These are phyloP conservation scores for Pseudogymnoascus sp. DNA, from an alignment of 2,329 filamentous ascomycete genomes.

Conservation along the genomic window DNA sequence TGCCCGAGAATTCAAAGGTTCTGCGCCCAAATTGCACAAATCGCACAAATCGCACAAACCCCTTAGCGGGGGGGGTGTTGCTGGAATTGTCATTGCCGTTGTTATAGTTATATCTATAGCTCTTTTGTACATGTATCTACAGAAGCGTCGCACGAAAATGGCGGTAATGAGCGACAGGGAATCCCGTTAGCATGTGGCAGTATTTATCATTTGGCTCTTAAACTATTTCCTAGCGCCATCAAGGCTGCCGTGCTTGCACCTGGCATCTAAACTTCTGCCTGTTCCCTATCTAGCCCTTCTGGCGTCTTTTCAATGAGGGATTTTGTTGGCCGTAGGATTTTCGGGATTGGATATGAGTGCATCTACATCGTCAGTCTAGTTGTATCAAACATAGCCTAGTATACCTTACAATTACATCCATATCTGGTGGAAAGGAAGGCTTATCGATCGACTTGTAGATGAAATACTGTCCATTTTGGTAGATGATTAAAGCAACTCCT, in stretches of 20 bases:
- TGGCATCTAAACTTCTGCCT: background rate
- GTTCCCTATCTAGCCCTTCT: background rate
- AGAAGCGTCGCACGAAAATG: background rate
- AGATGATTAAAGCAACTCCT: constrained; percentile 14
- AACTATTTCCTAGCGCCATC: background rate
- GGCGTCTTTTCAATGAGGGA: background rate
- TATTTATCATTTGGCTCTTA: background rate
- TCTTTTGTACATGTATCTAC: background rate
- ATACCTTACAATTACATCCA: background rate
- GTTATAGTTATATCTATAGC: background rate
- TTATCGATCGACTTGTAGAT: background rate
- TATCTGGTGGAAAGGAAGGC: background rate
- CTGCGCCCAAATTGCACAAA: too few relatives aligned
- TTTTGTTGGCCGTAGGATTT: background rate
- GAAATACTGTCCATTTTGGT: background rate
- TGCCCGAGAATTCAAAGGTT: too few relatives aligned
- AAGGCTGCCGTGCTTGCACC: background rate
- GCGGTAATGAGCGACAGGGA: too few relatives aligned
- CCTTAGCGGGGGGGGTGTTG: too few relatives aligned
- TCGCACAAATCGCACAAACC: too few relatives aligned
- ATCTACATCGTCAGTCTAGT: background rate
- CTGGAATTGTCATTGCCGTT: too few relatives aligned
- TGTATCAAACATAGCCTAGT: background rate
- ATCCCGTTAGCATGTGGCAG: background rate
- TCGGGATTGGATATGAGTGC: background rate